Percentiles rank a stretch among this genome's conserved stretches.
Conservation (phyloP, 257 asterid species). For the Prunella vulgaris region DNA sequence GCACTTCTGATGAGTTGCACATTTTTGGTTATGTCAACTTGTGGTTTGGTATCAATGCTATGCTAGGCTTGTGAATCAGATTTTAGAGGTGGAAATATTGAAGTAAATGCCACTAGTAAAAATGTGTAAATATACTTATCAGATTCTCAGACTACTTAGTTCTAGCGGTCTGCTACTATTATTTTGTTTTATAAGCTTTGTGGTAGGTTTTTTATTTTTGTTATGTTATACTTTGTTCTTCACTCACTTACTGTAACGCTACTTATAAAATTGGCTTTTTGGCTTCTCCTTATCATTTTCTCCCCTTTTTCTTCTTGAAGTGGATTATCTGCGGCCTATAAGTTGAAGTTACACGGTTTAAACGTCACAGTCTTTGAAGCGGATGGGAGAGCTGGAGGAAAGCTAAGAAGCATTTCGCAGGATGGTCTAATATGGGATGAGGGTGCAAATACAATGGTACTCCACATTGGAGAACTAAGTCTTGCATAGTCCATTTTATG, state of each 20-base stretch:
- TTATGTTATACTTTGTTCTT: neutral
- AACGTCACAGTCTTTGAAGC: slow-evolving; percentile 81
- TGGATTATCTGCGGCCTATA: slow-evolving; percentile 95
- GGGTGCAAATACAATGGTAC: slow-evolving; percentile 96
- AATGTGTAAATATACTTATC: neutral
- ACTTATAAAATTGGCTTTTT: neutral
- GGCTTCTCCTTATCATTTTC: neutral
- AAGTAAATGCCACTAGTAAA: neutral
- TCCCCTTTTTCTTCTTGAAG: slow-evolving; percentile 29
- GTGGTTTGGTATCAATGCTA: neutral
- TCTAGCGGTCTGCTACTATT: neutral
- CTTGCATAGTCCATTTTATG: slow-evolving; percentile 5
- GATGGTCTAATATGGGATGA: slow-evolving; percentile 91
- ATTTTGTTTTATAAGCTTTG: neutral
- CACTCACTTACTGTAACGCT: neutral
- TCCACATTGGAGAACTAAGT: slow-evolving; percentile 5
- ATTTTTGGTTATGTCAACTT: neutral
- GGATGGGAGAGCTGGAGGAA: slow-evolving; percentile 82
- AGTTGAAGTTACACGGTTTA: slow-evolving; percentile 71
- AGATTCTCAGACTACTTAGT: neutral
- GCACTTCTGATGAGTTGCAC: neutral
- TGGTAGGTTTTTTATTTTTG: neutral
- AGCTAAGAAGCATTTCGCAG: slow-evolving; percentile 57
- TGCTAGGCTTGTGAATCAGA: neutral
- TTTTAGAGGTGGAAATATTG: neutral